These are phyloP conservation scores for Kuraishia borneana DNA, from an alignment of 805 yeast genomes.

Conservation along the genomic window DNA sequence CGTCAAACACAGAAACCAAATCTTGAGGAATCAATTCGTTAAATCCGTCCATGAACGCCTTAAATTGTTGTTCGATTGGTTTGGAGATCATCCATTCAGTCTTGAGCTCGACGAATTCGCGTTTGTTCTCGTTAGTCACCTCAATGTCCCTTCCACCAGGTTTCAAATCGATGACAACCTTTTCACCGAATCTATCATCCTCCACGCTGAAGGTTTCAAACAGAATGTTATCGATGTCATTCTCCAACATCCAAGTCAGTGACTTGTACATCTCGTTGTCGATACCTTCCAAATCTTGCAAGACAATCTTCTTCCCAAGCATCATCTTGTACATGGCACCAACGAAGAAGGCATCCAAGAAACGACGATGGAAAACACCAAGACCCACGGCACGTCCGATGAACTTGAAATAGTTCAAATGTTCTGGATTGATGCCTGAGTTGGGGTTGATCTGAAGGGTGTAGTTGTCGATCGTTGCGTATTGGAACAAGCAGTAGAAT, in stretches of 20 bases:
- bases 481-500: conserved; percentile 92
- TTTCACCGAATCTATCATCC: conserved; percentile 93
- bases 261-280: conserved; percentile 95
- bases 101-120: conserved; percentile 87
- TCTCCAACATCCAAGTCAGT: conserved; percentile 90
- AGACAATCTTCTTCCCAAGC: conserved; percentile 84
- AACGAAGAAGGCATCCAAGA: conserved; percentile 95
- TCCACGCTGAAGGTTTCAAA: conserved; percentile 78
- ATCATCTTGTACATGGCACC: conserved; percentile 98
- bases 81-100: conserved; percentile 93
- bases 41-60: conserved; percentile 94
- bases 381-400: conserved; percentile 97
- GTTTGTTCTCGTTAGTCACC: conserved; percentile 90
- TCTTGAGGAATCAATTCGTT: conserved; percentile 97
- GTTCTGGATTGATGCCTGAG: conserved; percentile 95
- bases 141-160: conserved; percentile 81
- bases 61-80: conserved; percentile 91
- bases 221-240: conserved; percentile 79
- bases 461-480: conserved; percentile 96
- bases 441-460: conserved; percentile 97
- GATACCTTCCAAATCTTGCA: conserved; percentile 98
- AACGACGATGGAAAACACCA: conserved; percentile 97
- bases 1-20: conserved; percentile 91
- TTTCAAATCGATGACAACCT: conserved; percentile 80
- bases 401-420: conserved; percentile 93